A percentile compares a stretch with the other conserved stretches of the same genome.
phyloP scores from a whole-genome alignment of 2,329 filamentous ascomycete species.

The Calycina marina region DNA sequence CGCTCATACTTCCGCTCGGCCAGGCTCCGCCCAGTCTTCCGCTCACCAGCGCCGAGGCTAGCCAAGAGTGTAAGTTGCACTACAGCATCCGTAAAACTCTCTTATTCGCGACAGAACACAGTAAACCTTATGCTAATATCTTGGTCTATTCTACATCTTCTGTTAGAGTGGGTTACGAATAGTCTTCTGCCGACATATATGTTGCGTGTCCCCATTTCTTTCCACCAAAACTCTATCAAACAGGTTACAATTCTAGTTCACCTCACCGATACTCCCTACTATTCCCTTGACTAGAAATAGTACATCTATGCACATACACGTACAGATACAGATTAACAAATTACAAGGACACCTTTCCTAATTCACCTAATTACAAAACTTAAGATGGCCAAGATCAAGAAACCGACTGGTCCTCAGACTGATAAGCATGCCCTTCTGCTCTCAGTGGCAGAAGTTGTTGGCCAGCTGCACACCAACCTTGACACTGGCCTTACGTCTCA shows the following conservation, averaged over 20 bases:
- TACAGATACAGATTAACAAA: background rate
- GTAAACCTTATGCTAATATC: background rate
- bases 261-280: constrained; percentile 19
- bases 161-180: background rate
- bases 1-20: background rate
- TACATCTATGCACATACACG: constrained; percentile 1
- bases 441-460: constrained; percentile 44
- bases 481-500: constrained; percentile 50
- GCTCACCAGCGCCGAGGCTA: background rate
- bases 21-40: background rate
- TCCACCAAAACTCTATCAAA: background rate
- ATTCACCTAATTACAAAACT: background rate
- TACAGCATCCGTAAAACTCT: background rate
- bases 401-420: constrained; percentile 4
- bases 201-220: background rate
- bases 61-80: background rate
- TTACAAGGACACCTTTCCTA: background rate
- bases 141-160: background rate
- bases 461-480: constrained; percentile 44
- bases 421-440: constrained; percentile 45
- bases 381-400: constrained; percentile 11
- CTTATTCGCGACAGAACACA: background rate
- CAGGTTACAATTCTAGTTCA: background rate
- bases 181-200: background rate
- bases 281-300: constrained; percentile 22